phyloP scores from a whole-genome alignment of 2,329 filamentous ascomycete genomes.

The Daldinia sp. region DNA sequence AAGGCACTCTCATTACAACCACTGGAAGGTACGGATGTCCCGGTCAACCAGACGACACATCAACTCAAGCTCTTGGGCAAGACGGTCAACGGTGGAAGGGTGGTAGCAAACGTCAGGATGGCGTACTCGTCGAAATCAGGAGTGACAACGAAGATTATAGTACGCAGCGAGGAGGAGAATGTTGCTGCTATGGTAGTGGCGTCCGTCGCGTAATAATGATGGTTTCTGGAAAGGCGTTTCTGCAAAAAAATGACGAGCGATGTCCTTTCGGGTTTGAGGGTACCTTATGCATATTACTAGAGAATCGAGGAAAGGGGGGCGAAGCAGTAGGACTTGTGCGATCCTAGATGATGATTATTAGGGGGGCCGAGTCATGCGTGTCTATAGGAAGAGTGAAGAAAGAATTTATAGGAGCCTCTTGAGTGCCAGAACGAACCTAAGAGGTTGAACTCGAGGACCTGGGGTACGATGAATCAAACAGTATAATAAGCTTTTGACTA shows the following conservation, averaged over 20 bases:
- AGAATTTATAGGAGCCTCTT: constrained; percentile 14
- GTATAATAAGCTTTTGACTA: constrained; percentile 26
- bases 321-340: constrained; percentile 22
- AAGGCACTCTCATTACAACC: constrained; percentile 91
- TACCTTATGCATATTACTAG: constrained; percentile 47
- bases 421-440: constrained; percentile 7
- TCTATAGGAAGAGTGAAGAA: constrained; percentile 25
- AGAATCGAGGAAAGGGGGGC: constrained; percentile 20
- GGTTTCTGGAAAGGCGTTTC: constrained; percentile 50
- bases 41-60: constrained; percentile 88
- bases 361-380: constrained; percentile 23
- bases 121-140: constrained; percentile 92
- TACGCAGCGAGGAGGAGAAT: constrained; percentile 91
- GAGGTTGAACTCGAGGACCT: constrained; percentile 12
- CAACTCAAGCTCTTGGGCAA: constrained; percentile 96
- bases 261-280: constrained; percentile 47
- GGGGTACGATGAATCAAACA: constrained; percentile 27
- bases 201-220: constrained; percentile 76
- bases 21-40: constrained; percentile 92
- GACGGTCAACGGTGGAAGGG: constrained; percentile 89
- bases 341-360: not conserved
- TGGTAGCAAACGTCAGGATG: constrained; percentile 90
- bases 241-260: constrained; percentile 51
- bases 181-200: constrained; percentile 86
- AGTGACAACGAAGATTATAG: constrained; percentile 94